phyloP scores from a whole-genome alignment of 1,284 basidiomycete genomes.

The Pyrrhoderma lamaoense region DNA sequence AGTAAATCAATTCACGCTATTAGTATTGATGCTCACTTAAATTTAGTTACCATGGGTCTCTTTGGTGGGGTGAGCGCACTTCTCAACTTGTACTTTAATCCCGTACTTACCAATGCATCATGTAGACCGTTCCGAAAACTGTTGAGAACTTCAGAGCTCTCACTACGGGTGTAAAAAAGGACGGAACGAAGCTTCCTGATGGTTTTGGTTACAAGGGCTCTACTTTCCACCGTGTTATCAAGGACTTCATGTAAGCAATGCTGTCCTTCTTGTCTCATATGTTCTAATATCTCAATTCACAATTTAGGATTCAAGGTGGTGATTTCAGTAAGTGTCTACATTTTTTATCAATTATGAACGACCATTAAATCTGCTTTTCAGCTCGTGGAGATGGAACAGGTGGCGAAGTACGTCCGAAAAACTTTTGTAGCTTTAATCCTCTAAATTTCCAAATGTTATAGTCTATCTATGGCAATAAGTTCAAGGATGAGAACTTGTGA shows the following conservation, averaged over 20 bases:
- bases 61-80: conserved; percentile 59
- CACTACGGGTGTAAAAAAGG: conserved; percentile 68
- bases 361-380: conserved; percentile 17
- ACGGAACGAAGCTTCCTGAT: conserved; percentile 65
- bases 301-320: conserved; percentile 53
- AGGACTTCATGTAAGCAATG: conserved; percentile 52
- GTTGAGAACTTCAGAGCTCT: conserved; percentile 68
- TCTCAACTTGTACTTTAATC: neutral
- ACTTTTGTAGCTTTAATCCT: conserved; percentile 3
- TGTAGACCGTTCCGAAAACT: conserved; percentile 73
- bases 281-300: neutral
- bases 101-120: conserved; percentile 18
- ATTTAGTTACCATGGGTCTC: conserved; percentile 72
- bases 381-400: conserved; percentile 54
- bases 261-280: neutral
- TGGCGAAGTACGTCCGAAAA: conserved; percentile 36
- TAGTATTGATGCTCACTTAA: conserved; percentile 9
- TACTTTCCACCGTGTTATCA: conserved; percentile 65
- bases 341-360: neutral
- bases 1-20: conserved; percentile 28
- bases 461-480: conserved; percentile 53
- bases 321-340: conserved; percentile 46
- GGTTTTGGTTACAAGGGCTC: conserved; percentile 68
- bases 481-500: conserved; percentile 79
- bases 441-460: conserved; percentile 14